Evolutionary conservation across 257 asterid species (phyloP).

Genomic region (Coffea eugenioides): DNA sequence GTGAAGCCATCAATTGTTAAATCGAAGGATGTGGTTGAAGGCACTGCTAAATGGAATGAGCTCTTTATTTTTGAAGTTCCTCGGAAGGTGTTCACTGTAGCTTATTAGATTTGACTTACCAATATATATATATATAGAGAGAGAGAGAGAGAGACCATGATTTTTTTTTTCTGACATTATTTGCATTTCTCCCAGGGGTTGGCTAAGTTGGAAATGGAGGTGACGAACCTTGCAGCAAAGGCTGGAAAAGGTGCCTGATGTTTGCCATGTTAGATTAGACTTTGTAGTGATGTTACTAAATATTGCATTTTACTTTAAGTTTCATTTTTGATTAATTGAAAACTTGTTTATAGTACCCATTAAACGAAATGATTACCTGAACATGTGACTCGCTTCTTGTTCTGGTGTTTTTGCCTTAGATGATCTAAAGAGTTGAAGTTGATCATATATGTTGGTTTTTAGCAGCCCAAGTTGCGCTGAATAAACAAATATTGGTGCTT

Average conservation of each 20-base stretch:
- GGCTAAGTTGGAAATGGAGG: slow-evolving; percentile 97
- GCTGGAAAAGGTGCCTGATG: slow-evolving; percentile 90
- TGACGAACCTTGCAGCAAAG: slow-evolving; percentile 97
- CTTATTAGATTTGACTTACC: not conserved
- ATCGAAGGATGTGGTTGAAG: slow-evolving; percentile 55
- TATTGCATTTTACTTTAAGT: not conserved
- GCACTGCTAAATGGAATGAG: slow-evolving; percentile 91
- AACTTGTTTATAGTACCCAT: not conserved
- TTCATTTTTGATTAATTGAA: not conserved
- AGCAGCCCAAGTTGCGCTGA: not conserved
- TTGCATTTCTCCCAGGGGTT: slow-evolving; percentile 54
- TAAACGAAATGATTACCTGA: not conserved
- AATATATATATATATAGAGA: not conserved
- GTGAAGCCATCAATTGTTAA: slow-evolving; percentile 63
- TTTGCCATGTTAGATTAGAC: not conserved
- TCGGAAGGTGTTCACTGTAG: slow-evolving; percentile 51
- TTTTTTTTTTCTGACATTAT: not conserved
- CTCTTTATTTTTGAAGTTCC: slow-evolving; percentile 98
- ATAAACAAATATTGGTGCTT: not conserved
- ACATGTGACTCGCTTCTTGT: not conserved
- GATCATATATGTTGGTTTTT: not conserved
- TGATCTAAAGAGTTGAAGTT: not conserved
- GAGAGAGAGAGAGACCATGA: not conserved
- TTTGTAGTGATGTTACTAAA: no score
- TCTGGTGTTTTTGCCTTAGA: not conserved